phyloP scores from a whole-genome alignment of 163 green algal genomes.

The Prototheca stagnorum region DNA sequence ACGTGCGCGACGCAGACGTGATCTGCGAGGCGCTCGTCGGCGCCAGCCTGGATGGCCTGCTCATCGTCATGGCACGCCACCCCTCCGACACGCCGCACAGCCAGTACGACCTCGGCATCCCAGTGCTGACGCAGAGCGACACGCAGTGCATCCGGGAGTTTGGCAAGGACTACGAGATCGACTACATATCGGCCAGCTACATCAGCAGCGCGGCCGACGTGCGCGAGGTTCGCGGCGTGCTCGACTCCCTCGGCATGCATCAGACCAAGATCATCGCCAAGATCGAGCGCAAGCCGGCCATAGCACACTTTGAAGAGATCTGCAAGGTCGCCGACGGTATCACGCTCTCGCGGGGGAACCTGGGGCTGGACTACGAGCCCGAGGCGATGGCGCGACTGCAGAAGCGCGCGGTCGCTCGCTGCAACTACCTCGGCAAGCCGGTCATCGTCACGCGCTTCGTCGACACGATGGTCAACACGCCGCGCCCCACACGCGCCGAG shows the following conservation, averaged over 20 bases:
- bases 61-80: constrained; percentile 47
- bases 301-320: constrained; percentile 65
- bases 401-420: constrained; percentile 60
- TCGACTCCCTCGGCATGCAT: constrained; percentile 45
- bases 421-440: constrained; percentile 45
- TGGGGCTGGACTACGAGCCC: constrained; percentile 62
- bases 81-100: constrained; percentile 5
- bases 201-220: constrained; percentile 41
- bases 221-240: constrained; percentile 17
- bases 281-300: constrained; percentile 51
- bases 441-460: constrained; percentile 39
- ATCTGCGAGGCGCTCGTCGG: constrained; percentile 46
- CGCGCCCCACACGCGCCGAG: constrained; percentile 69
- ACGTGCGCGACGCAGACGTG: constrained; percentile 27
- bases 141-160: constrained; percentile 36
- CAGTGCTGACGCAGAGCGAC: constrained; percentile 60
- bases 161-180: constrained; percentile 36
- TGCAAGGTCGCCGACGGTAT: constrained; percentile 60
- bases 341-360: constrained; percentile 64
- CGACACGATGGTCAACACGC: constrained; percentile 37
- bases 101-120: constrained; percentile 44
- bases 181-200: constrained; percentile 65
- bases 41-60: constrained; percentile 55
- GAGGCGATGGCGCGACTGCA: constrained; percentile 56
- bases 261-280: constrained; percentile 80